Conservation (phyloP, 768 basidiomycete genomes). For the Nevesoporus exiguus region DNA sequence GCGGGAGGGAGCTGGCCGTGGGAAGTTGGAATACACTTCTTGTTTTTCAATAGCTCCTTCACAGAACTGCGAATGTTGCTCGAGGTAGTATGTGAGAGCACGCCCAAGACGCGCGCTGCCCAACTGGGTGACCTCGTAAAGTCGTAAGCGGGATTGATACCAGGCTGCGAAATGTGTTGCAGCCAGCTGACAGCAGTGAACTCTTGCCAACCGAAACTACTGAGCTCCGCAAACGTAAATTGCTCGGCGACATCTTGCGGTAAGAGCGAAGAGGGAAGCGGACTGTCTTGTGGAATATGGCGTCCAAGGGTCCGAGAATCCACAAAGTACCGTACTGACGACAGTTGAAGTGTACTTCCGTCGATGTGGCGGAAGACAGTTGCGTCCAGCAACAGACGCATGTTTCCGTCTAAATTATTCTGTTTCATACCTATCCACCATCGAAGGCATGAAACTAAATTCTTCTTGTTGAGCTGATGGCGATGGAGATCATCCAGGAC, state of each 20-base stretch:
- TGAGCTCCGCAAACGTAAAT: slow-evolving; percentile 50
- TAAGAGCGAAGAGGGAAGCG: slow-evolving; percentile 11
- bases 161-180: slow-evolving; percentile 34
- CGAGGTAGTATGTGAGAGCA: background rate
- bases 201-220: slow-evolving; percentile 73
- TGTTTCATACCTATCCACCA: slow-evolving; percentile 71
- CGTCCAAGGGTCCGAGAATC: slow-evolving; percentile 54
- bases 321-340: slow-evolving; percentile 65
- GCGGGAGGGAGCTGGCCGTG: background rate
- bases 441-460: slow-evolving; percentile 75
- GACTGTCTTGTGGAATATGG: slow-evolving; percentile 39
- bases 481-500: slow-evolving; percentile 73
- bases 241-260: slow-evolving; percentile 34
- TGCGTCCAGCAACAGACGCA: slow-evolving; percentile 60
- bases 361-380: slow-evolving; percentile 52
- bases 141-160: background rate
- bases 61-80: background rate
- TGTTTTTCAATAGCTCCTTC: background rate
- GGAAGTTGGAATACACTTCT: background rate
- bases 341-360: slow-evolving; percentile 64
- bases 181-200: slow-evolving; percentile 79
- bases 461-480: slow-evolving; percentile 65
- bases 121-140: background rate
- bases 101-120: background rate
- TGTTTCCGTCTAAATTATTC: slow-evolving; percentile 31